Evolutionary conservation across 176 grass and related monocot genomes (phyloP).

Genomic region (Musa schizocarpa): DNA sequence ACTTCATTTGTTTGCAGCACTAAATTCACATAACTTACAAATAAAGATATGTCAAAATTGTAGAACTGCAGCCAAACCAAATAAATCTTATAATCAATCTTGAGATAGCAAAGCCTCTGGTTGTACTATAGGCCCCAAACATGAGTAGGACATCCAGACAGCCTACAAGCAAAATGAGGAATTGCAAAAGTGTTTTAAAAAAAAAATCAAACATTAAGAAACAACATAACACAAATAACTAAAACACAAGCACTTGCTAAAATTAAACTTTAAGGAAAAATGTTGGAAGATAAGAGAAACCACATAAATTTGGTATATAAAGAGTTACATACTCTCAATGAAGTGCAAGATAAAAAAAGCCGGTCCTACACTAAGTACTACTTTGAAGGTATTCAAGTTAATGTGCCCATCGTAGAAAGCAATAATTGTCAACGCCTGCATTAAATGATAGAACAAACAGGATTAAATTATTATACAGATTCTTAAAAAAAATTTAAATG

Average conservation of each 20-base stretch:
- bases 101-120: slow-evolving; percentile 88
- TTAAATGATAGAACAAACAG: slow-evolving; percentile 6
- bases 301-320: slow-evolving; percentile 13
- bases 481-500: neutral
- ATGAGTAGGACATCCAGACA: slow-evolving; percentile 88
- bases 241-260: neutral
- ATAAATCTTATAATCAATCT: slow-evolving; percentile 69
- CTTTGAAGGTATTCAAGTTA: slow-evolving; percentile 66
- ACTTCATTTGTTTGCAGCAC: neutral
- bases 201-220: slow-evolving; percentile 1
- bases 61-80: slow-evolving; percentile 57
- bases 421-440: slow-evolving; percentile 75
- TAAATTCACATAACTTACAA: slow-evolving; percentile 33
- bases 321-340: slow-evolving; percentile 57
- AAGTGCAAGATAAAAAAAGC: slow-evolving; percentile 84
- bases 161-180: slow-evolving; percentile 39
- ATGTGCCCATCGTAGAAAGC: slow-evolving; percentile 67
- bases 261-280: slow-evolving; percentile 9
- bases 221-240: slow-evolving; percentile 5
- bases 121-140: slow-evolving; percentile 84
- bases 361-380: slow-evolving; percentile 83
- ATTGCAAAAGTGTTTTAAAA: neutral
- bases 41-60: slow-evolving; percentile 86
- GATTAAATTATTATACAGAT: slow-evolving; percentile 19
- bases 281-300: slow-evolving; percentile 3